Evolutionary conservation across 106 monocot genomes (phyloP).

Genomic region (Dendrobium chrysotoxum): DNA sequence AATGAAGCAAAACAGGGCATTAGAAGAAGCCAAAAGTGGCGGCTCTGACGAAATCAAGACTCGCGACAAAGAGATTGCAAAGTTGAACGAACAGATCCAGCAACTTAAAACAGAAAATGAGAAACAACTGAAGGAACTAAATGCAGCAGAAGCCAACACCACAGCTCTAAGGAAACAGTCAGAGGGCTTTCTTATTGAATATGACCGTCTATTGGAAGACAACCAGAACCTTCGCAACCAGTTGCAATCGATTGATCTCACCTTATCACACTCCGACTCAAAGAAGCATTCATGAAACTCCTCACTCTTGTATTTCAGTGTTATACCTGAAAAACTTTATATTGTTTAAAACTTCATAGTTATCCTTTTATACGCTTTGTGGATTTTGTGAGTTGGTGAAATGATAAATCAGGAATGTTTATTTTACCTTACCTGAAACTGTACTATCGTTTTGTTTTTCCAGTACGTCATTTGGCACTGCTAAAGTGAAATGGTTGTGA

Average conservation of each 20-base stretch:
- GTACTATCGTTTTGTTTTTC: not conserved
- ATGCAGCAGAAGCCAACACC: slow-evolving; percentile 45
- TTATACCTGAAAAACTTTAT: not conserved
- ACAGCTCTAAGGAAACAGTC: slow-evolving; percentile 62
- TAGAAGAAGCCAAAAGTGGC: slow-evolving; percentile 62
- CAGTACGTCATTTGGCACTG: too few species aligned
- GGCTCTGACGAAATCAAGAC: slow-evolving; percentile 32
- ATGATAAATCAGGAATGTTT: not conserved
- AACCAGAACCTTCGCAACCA: slow-evolving; percentile 63
- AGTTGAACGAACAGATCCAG: slow-evolving; percentile 35
- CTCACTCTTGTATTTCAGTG: not conserved
- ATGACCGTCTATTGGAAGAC: slow-evolving; percentile 67
- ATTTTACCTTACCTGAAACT: not conserved
- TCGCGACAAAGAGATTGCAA: slow-evolving; percentile 34
- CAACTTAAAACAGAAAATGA: slow-evolving; percentile 30
- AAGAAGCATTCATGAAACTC: slow-evolving; percentile 44
- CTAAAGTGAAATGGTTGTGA: too few species aligned
- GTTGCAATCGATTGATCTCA: slow-evolving; percentile 57
- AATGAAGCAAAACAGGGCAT: slow-evolving; percentile 48
- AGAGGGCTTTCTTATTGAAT: slow-evolving; percentile 63
- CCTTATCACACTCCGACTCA: slow-evolving; percentile 47
- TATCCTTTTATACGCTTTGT: not conserved
- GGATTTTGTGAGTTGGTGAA: not conserved
- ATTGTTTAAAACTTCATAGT: too few species aligned
- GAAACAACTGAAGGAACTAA: slow-evolving; percentile 32